Evolutionary conservation across 2,329 filamentous ascomycete genomes (phyloP).

Genomic region (Colletotrichum sp.): DNA sequence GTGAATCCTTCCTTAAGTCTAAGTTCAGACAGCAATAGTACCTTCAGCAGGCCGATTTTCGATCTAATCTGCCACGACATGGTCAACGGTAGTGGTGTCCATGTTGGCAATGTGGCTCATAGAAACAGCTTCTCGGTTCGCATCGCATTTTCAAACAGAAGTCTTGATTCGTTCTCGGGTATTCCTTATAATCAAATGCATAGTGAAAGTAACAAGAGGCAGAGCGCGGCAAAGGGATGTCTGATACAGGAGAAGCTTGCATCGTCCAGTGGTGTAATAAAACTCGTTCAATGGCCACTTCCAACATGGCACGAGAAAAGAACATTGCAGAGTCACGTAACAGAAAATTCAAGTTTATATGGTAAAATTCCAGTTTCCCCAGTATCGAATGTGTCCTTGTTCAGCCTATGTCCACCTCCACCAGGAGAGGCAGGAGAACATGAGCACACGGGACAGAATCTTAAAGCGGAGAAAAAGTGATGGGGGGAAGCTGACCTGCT

Average conservation of each 20-base stretch:
- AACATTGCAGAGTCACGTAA: neutral
- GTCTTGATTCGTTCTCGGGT: no score
- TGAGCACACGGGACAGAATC: neutral
- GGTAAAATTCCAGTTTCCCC: rapidly evolving
- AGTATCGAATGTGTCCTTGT: neutral
- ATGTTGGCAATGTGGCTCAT: neutral
- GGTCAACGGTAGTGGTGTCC: rapidly evolving
- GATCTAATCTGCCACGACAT: neutral
- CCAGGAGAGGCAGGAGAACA: neutral
- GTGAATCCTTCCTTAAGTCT: no score
- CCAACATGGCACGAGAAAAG: neutral
- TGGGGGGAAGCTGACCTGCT: neutral
- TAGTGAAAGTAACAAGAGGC: neutral
- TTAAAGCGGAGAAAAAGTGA: rapidly evolving
- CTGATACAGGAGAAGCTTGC: neutral
- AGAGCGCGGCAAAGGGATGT: neutral
- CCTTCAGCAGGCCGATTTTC: no score
- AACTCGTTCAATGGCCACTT: neutral
- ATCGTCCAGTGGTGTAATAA: rapidly evolving
- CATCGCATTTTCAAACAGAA: no score
- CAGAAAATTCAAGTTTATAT: neutral
- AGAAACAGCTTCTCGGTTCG: no score
- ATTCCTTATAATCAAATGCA: neutral
- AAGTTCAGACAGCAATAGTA: no score
- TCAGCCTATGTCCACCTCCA: neutral